Base-by-base conservation (phyloP, 257 asterid species). In the Penstemon eatonii region DNA sequence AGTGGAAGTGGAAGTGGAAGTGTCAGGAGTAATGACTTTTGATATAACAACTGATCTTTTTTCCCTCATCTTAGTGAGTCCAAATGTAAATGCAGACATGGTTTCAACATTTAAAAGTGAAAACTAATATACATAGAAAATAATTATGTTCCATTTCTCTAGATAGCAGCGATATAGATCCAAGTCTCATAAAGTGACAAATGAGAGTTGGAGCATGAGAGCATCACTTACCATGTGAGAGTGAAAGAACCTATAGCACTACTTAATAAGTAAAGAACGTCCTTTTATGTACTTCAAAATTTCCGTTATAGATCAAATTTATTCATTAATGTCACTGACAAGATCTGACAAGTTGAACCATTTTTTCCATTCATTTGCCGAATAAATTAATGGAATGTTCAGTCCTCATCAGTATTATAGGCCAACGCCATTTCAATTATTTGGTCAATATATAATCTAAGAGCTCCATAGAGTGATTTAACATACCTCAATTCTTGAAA, bases 401-500 rank as follows among this genome's bases (percentile, higher is more conserved):
- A 65, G 45, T 15, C 59, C 38, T 43, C 46, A 38, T 68, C 62
- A 47, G 42, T 13, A 45, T 25, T 15, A 56, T 54, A 49, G 66
- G 63, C 69, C 61, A 73, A 54, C 44, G 62, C n/a, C 49, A 54
- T 40, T 42, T 8, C 40, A 40, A 55, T 15, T n/a, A 40, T 12
- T 19, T 52, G 63, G 56, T 56, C 18, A 9, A 19, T 45, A 66
- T 47, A 13, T 13, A 47, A 76, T 56, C 41, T 44, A 50, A 52
- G 57, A 70, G 67, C 49, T 40, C 46, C 63, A 68, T 69, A 60
- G 60, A 56, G 50, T 33, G 73, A 25, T 25, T 25, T 25, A 73
- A 79, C 88, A 76, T 64, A 92, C 97, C 96, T 93, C 98, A 68
- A 93, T 93, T 80, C 98, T 84, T 51, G 98, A 93, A 54, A 93